Evolutionary conservation across 169 alveolate species (phyloP).

Genomic region (Eimeria sp.): DNA sequence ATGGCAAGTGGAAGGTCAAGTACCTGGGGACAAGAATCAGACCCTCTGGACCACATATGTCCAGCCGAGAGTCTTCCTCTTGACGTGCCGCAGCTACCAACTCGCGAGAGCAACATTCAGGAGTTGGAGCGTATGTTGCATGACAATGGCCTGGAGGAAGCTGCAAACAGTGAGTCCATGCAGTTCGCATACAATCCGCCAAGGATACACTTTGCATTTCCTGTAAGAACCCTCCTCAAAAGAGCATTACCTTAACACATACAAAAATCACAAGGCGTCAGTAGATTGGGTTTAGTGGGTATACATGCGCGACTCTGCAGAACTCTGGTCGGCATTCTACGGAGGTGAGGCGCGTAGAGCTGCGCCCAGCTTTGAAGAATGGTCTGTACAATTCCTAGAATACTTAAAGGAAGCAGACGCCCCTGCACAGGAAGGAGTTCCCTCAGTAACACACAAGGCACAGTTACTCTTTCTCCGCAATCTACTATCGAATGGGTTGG

Average conservation of each 20-base stretch:
- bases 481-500: background rate
- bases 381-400: background rate
- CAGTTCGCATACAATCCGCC: background rate
- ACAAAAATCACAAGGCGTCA: background rate
- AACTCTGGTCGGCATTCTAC: slow-evolving; percentile 55
- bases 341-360: slow-evolving; percentile 29
- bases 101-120: slow-evolving; percentile 32
- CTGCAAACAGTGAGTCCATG: slow-evolving; percentile 35
- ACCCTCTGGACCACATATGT: slow-evolving; percentile 13
- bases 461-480: slow-evolving; percentile 23
- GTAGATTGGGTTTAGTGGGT: background rate
- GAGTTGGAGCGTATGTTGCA: slow-evolving; percentile 32
- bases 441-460: slow-evolving; percentile 23
- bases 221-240: background rate
- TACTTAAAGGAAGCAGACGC: background rate
- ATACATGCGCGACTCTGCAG: slow-evolving; percentile 6
- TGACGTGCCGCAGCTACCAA: slow-evolving; percentile 30
- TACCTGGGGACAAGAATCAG: background rate
- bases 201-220: background rate
- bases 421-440: slow-evolving; percentile 18
- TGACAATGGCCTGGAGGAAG: slow-evolving; percentile 46
- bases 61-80: slow-evolving; percentile 28
- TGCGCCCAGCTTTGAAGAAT: slow-evolving; percentile 34
- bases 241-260: background rate
- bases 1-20: background rate